phyloP scores from a whole-genome alignment of 441 rosid genomes.

The Euphorbia schlechtendalii region DNA sequence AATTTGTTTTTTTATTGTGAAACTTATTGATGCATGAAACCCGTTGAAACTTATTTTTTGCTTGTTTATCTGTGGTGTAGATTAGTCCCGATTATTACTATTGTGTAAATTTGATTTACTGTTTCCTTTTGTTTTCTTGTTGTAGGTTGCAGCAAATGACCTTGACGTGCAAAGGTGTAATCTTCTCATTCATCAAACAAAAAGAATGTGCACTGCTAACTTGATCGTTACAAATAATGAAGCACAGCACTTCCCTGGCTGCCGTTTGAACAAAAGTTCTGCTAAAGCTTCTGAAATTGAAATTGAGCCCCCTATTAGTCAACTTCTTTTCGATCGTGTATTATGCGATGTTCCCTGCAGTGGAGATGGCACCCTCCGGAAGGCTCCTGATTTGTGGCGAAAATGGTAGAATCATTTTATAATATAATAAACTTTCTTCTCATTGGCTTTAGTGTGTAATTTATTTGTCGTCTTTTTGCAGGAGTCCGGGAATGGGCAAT shows the following conservation, averaged over 20 bases:
- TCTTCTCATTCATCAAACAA: constrained; percentile 96
- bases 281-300: constrained; percentile 40
- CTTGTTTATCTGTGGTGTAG: constrained; percentile 1
- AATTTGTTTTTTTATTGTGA: background rate
- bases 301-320: constrained; percentile 32
- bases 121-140: constrained; percentile 12
- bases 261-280: constrained; percentile 46
- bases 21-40: constrained; percentile 7
- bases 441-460: constrained; percentile 3
- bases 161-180: constrained; percentile 91
- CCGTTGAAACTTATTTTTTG: constrained; percentile 8
- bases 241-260: constrained; percentile 94
- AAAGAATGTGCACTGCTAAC: constrained; percentile 96
- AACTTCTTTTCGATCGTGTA: constrained; percentile 84
- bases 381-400: constrained; percentile 97
- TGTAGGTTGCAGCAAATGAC: constrained; percentile 88
- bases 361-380: constrained; percentile 95
- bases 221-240: constrained; percentile 90
- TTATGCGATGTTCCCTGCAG: constrained; percentile 97
- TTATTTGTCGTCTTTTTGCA: constrained; percentile 25
- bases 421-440: background rate
- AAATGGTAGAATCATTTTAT: constrained; percentile 50
- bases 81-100: background rate
- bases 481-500: constrained; percentile 85
- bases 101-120: constrained; percentile 14